Percentiles rank a stretch among this genome's conserved stretches.
These are phyloP conservation scores for Cyberlindnera amylophila DNA, from an alignment of 805 yeast genomes.

Conservation along the genomic window DNA sequence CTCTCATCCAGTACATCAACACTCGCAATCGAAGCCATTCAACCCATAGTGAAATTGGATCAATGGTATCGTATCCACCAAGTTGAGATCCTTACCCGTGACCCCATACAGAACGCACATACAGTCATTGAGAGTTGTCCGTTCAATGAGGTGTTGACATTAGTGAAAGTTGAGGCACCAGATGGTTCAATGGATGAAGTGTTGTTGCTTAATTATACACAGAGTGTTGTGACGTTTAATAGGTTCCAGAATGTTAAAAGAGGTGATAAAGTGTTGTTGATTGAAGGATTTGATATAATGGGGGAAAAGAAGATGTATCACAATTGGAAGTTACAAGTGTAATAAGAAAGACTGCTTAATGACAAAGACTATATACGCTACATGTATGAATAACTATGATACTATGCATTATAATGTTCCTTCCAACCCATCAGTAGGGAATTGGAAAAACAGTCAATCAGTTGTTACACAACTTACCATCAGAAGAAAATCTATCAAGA, in stretches of 20 bases:
- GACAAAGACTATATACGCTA: background rate
- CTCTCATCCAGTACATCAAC: background rate
- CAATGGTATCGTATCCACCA: conserved; percentile 23
- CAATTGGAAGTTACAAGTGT: conserved; percentile 20
- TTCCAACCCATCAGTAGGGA: no score
- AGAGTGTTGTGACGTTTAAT: conserved; percentile 6
- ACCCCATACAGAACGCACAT: background rate
- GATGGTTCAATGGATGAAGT: conserved; percentile 5
- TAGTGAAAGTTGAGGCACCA: conserved; percentile 6
- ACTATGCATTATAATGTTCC: background rate
- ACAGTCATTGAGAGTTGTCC: conserved; percentile 2
- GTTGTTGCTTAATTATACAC: conserved; percentile 19
- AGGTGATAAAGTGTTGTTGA: conserved; percentile 15
- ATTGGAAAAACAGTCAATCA: no score
- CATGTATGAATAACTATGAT: background rate
- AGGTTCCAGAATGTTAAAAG: conserved; percentile 12
- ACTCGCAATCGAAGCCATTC: conserved; percentile 11
- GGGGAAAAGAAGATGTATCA: conserved; percentile 15
- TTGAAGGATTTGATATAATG: conserved; percentile 7
- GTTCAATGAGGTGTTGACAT: conserved; percentile 17
- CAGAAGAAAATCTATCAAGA: conserved; percentile 38
- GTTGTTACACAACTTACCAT: conserved; percentile 49
- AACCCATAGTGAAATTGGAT: conserved; percentile 19
- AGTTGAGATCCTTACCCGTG: conserved; percentile 7
- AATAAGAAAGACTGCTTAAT: background rate